A percentile compares a stretch with the other conserved stretches of the same genome.
These are phyloP conservation scores for Yarrowia galli DNA, from an alignment of 1,139 yeast species.

Conservation along the genomic window DNA sequence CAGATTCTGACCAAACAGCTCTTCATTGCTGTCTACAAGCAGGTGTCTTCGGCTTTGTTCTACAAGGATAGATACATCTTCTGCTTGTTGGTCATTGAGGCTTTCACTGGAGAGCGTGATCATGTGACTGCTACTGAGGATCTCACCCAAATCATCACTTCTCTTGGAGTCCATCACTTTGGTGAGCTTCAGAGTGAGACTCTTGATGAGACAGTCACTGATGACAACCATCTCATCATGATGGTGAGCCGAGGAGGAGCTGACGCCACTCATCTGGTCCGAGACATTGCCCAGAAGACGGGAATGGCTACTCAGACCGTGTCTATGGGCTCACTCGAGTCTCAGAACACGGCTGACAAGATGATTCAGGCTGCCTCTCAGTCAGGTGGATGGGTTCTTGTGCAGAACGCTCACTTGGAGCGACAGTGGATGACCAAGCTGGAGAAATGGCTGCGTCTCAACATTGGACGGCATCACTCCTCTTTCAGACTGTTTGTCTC, in stretches of 20 bases:
- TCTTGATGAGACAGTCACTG: slow-evolving; percentile 16
- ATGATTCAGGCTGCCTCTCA: slow-evolving; percentile 58
- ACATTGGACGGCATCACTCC: slow-evolving; percentile 44
- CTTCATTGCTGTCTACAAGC: slow-evolving; percentile 49
- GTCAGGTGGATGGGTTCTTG: slow-evolving; percentile 69
- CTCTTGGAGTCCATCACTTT: slow-evolving; percentile 7
- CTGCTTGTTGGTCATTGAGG: slow-evolving; percentile 54
- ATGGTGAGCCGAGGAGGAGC: slow-evolving; percentile 22
- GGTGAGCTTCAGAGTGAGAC: slow-evolving; percentile 13
- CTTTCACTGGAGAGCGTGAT: slow-evolving; percentile 40
- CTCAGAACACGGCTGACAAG: slow-evolving; percentile 62
- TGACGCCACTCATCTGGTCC: slow-evolving; percentile 4
- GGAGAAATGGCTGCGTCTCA: slow-evolving; percentile 56
- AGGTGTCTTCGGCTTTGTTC: slow-evolving; percentile 59
- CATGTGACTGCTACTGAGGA: slow-evolving; percentile 19
- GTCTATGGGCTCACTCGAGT: slow-evolving; percentile 82
- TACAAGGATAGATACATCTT: slow-evolving; percentile 59
- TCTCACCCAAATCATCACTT: slow-evolving; percentile 20
- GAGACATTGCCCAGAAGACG: slow-evolving; percentile 2
- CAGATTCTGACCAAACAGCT: slow-evolving; percentile 11
- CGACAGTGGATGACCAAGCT: slow-evolving; percentile 65
- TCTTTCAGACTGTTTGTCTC: slow-evolving; percentile 67
- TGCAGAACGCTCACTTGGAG: slow-evolving; percentile 83
- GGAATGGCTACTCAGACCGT: slow-evolving; percentile 50
- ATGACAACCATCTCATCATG: slow-evolving; percentile 10